Base-by-base conservation (phyloP, 192 early-diverging fungal species). In the Coemansia sp. region DNA sequence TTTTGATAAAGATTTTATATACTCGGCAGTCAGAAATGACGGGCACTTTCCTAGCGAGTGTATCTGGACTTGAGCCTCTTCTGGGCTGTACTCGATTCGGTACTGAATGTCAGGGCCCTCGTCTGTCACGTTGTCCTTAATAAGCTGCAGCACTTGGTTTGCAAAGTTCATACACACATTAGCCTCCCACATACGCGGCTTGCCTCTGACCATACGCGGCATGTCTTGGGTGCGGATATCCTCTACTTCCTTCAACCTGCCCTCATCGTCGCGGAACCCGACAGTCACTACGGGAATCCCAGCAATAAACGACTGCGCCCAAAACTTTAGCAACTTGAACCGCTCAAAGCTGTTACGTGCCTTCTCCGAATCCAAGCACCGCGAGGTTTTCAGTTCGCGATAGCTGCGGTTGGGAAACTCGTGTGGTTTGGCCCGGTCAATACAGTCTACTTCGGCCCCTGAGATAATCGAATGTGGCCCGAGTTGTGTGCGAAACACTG, bases 391-490 rank as follows among this genome's bases (percentile, higher is more conserved):
- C 34, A 98, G 86, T 71, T 98, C 96, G 17, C 89, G 83, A 62
- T 98, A 98, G 46, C 71, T 59, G 5, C 79, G 68, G 23, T 76
- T 64, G 14, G 91, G 91, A 54, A 85, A 81, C 9, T 73, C 59
- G 0, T 21, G 50, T 0, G 73, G 64, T 61, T 81, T 83, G 10
- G 72, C 82, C 79, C 86, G 81, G 40, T 77, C 71, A 19, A 86
- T 69, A 75, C 96, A 98, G 69, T 98, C 94, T 20, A 98, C 90
- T 62, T 98, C 96, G 9, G 92, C 96, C 2, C 93, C 96, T 66
- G 95, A 86, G 17, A 98, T 79, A 6, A 96, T 58, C 28, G 79
- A 75, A 59, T 86, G 80, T 2, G 56, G 57, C 0, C 92, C 92
- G 2, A 98, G 70, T 53, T 75, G 84, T 3, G 94, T 93, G 56